phyloP scores from a whole-genome alignment of 306 rosid genomes.

The Lathyrus tuberosus region DNA sequence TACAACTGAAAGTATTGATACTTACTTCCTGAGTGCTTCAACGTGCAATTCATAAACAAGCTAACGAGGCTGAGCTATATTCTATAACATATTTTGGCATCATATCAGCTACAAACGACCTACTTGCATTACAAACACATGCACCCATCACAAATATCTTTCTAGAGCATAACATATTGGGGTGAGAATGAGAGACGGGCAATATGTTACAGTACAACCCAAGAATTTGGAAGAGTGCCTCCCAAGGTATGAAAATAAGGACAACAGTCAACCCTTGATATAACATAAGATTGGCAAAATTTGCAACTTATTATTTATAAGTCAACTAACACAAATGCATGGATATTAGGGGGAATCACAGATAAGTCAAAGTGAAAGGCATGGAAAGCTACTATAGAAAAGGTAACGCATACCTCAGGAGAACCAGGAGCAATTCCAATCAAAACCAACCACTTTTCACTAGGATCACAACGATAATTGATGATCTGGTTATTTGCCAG shows the following conservation, averaged over 20 bases:
- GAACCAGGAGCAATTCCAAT: constrained; percentile 84
- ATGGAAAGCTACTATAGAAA: constrained; percentile 22
- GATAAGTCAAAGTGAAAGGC: constrained; percentile 17
- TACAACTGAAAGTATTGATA: constrained; percentile 1
- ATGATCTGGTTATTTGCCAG: constrained; percentile 76
- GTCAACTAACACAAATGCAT: constrained; percentile 19
- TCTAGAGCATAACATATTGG: constrained; percentile 18
- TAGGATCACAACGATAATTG: constrained; percentile 78
- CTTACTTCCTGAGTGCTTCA: constrained; percentile 8
- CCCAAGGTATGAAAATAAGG: constrained; percentile 1
- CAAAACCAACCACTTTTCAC: constrained; percentile 80
- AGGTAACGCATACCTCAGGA: constrained; percentile 59
- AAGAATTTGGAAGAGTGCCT: constrained; percentile 1
- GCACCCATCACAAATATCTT: constrained; percentile 14
- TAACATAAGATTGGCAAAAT: background rate
- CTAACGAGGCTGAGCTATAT: background rate
- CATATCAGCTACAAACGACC: background rate
- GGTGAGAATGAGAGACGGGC: constrained; percentile 1
- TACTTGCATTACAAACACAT: background rate
- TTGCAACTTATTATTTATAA: background rate
- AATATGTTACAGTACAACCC: constrained; percentile 2
- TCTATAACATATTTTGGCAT: constrained; percentile 1
- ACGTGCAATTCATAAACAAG: constrained; percentile 27
- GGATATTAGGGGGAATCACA: constrained; percentile 3
- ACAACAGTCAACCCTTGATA: constrained; percentile 12